Percentiles rank a stretch among this genome's conserved stretches.
Conservation (phyloP, 305 asterid genomes). For the Fraxinus nigra region DNA sequence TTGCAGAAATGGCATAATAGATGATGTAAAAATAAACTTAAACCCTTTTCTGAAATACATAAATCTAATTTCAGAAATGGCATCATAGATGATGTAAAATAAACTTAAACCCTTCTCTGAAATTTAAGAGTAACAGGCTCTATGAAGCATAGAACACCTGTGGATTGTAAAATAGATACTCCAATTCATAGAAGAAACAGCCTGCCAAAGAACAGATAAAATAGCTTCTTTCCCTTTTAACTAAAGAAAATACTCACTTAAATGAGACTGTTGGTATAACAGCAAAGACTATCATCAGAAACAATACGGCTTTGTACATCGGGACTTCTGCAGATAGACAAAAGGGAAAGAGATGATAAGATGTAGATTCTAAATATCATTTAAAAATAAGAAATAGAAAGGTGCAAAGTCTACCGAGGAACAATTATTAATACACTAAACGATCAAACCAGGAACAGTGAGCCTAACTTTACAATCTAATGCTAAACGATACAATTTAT, state of each 20-base stretch:
- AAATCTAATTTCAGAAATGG: neutral
- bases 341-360: neutral
- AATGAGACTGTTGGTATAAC: constrained; percentile 72
- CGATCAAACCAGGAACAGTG: neutral
- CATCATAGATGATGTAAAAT: neutral
- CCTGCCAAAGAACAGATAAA: constrained; percentile 10
- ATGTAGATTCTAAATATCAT: neutral
- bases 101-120: neutral
- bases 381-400: neutral
- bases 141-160: neutral
- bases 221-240: neutral
- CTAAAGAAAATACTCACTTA: constrained; percentile 60
- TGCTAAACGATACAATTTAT: neutral
- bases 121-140: neutral
- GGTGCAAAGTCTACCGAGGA: constrained; percentile 2
- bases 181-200: neutral
- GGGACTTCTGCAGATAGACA: constrained; percentile 47
- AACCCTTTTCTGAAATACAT: neutral
- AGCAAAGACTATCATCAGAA: constrained; percentile 62
- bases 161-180: neutral
- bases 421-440: neutral
- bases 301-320: constrained; percentile 42
- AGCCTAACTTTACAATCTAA: neutral
- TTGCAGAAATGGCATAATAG: neutral
- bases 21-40: neutral